Evolutionary conservation across 805 yeast genomes (phyloP).

Genomic region (Cyberlindnera subsufficiens): DNA sequence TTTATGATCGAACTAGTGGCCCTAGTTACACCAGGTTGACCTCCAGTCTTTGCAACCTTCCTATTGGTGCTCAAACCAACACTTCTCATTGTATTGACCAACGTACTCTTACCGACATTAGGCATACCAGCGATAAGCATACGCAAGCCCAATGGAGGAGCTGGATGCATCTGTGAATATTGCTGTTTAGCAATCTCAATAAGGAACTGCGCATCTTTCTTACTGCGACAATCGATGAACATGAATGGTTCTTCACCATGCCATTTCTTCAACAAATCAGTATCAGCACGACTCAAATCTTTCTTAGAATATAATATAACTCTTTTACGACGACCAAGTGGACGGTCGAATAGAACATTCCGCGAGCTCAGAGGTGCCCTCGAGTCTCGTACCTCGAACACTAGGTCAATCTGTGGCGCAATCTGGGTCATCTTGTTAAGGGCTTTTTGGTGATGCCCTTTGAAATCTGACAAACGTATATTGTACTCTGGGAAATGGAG

Average conservation of each 20-base stretch:
- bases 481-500: slow-evolving; percentile 66
- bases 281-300: slow-evolving; percentile 50
- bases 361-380: slow-evolving; percentile 85
- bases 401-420: slow-evolving; percentile 74
- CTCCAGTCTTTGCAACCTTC: slow-evolving; percentile 82
- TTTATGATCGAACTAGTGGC: slow-evolving; percentile 70
- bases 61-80: slow-evolving; percentile 27
- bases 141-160: slow-evolving; percentile 80
- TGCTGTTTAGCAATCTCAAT: slow-evolving; percentile 42
- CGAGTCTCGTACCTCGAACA: slow-evolving; percentile 82
- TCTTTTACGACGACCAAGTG: slow-evolving; percentile 46
- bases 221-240: slow-evolving; percentile 53
- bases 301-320: slow-evolving; percentile 73
- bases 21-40: slow-evolving; percentile 86
- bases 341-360: slow-evolving; percentile 70
- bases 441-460: slow-evolving; percentile 87
- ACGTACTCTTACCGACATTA: slow-evolving; percentile 91
- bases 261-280: slow-evolving; percentile 37
- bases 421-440: slow-evolving; percentile 57
- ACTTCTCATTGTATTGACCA: slow-evolving; percentile 67
- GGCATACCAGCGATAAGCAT: slow-evolving; percentile 90
- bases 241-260: slow-evolving; percentile 43
- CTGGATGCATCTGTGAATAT: slow-evolving; percentile 45
- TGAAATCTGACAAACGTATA: slow-evolving; percentile 69
- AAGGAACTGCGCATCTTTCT: slow-evolving; percentile 43